phyloP scores from a whole-genome alignment of 2,329 filamentous ascomycete species.

The Diaporthe citri region DNA sequence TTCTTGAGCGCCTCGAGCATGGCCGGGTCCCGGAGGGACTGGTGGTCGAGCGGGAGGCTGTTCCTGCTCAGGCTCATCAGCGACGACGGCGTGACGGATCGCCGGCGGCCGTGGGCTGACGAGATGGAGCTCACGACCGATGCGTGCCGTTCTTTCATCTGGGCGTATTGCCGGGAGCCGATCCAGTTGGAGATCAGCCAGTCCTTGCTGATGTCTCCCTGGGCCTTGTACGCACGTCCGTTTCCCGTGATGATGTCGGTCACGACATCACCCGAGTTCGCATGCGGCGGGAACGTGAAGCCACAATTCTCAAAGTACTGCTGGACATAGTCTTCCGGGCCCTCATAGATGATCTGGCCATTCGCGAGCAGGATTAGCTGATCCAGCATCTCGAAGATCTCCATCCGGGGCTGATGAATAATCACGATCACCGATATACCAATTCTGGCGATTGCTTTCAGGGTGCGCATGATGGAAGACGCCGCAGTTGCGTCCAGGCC shows the following conservation, averaged over 20 bases:
- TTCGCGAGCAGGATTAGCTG: conserved; percentile 66
- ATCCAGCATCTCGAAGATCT: conserved; percentile 71
- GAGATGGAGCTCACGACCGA: conserved; percentile 37
- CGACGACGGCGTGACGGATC: conserved; percentile 49
- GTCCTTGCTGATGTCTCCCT: conserved; percentile 61
- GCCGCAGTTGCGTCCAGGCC: conserved; percentile 68
- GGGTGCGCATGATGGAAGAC: conserved; percentile 65
- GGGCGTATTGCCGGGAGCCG: conserved; percentile 46
- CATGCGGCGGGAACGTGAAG: conserved; percentile 62
- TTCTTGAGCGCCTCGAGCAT: conserved; percentile 57
- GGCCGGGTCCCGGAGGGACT: conserved; percentile 50
- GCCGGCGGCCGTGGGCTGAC: conserved; percentile 14
- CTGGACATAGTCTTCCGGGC: conserved; percentile 57
- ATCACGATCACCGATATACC: conserved; percentile 70
- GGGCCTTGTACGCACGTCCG: conserved; percentile 62
- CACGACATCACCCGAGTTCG: conserved; percentile 69
- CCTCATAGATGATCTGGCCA: conserved; percentile 68
- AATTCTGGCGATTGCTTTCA: conserved; percentile 65
- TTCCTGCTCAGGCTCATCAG: conserved; percentile 51
- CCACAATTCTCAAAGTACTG: conserved; percentile 66
- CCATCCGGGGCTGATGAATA: conserved; percentile 70
- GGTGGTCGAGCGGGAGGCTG: conserved; percentile 29
- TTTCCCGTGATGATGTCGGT: conserved; percentile 74
- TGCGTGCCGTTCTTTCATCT: conserved; percentile 33
- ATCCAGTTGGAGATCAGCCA: conserved; percentile 63